Percentiles rank a stretch among this genome's conserved stretches.
phyloP scores from a whole-genome alignment of 176 grass and related monocot species.

The Carex kokanica region DNA sequence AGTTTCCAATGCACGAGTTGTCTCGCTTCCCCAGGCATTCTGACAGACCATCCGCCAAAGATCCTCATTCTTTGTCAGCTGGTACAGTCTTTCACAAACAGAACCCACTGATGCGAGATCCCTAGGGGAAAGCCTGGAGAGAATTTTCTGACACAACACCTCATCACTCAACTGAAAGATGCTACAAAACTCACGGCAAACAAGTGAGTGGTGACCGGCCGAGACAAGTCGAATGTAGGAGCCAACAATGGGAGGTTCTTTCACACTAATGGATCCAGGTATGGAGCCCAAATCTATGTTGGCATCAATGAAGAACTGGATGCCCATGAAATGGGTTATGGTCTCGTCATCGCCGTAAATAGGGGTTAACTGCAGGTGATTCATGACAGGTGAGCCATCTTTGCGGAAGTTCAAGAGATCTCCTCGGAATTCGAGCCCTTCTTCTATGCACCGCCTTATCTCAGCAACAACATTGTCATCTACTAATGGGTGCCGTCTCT shows the following conservation, averaged over 20 bases:
- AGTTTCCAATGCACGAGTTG: constrained; percentile 62
- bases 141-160: constrained; percentile 75
- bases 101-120: constrained; percentile 90
- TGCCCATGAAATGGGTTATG: constrained; percentile 77
- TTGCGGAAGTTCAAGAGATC: constrained; percentile 90
- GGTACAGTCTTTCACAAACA: constrained; percentile 64
- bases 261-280: constrained; percentile 40
- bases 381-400: constrained; percentile 83
- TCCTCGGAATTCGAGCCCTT: constrained; percentile 62
- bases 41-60: constrained; percentile 98
- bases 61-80: constrained; percentile 81
- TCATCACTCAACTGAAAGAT: constrained; percentile 78
- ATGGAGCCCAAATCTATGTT: constrained; percentile 72
- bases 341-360: constrained; percentile 80
- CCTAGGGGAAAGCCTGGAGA: constrained; percentile 70
- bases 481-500: constrained; percentile 73
- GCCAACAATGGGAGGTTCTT: constrained; percentile 48
- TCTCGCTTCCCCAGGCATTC: constrained; percentile 78
- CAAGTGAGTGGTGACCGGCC: constrained; percentile 39
- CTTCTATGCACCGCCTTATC: constrained; percentile 62
- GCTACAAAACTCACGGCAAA: constrained; percentile 52
- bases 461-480: constrained; percentile 56
- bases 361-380: constrained; percentile 69
- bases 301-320: constrained; percentile 79
- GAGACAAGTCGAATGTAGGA: constrained; percentile 33